These are phyloP conservation scores for Chrysanthemum lavandulifolium DNA, from an alignment of 129 eudicot species.

Conservation along the genomic window DNA sequence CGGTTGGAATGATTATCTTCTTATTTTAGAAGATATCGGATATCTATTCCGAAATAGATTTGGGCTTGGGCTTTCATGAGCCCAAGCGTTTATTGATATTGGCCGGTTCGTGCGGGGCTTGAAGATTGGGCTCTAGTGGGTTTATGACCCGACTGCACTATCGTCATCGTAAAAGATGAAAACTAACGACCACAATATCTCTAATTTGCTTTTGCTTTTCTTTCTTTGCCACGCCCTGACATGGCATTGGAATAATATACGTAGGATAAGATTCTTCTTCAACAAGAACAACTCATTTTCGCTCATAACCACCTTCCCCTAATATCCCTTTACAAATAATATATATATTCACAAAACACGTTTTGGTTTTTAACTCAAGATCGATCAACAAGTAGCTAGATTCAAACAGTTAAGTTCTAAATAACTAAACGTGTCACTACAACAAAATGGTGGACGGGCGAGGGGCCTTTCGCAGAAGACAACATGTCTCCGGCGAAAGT, in stretches of 20 bases:
- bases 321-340: not conserved
- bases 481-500: too few species aligned
- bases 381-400: not conserved
- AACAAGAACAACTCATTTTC: conserved; percentile 28
- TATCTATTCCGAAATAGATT: too few species aligned
- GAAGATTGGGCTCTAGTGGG: too few species aligned
- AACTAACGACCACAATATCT: conserved; percentile 26
- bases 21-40: too few species aligned
- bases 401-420: not conserved
- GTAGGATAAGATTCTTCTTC: conserved; percentile 21
- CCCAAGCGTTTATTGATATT: too few species aligned
- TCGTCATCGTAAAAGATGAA: conserved; percentile 15
- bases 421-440: not conserved
- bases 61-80: too few species aligned
- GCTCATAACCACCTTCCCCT: conserved; percentile 16
- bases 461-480: too few species aligned
- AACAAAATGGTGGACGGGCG: too few species aligned
- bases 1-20: too few species aligned
- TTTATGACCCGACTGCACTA: too few species aligned
- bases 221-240: not conserved
- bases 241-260: not conserved
- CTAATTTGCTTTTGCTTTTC: conserved; percentile 10
- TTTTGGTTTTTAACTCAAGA: not conserved
- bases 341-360: not conserved
- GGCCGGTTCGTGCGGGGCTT: too few species aligned